Conservation (phyloP, 108 stramenopile species). For the Parietichytrium sp. region DNA sequence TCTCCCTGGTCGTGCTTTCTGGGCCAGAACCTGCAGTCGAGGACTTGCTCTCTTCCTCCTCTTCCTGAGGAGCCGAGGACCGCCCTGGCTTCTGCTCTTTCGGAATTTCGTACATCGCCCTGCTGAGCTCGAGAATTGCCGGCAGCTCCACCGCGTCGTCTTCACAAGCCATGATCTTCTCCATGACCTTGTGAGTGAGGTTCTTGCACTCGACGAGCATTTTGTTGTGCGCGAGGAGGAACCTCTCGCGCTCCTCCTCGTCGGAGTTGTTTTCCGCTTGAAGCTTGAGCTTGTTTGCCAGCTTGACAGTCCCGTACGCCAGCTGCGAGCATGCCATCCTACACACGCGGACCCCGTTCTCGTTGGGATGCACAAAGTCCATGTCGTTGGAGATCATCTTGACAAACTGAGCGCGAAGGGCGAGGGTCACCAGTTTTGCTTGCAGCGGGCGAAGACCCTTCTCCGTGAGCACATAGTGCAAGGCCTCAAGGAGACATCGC, state of each 20-base stretch:
- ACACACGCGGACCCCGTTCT: constrained; percentile 43
- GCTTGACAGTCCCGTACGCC: constrained; percentile 21
- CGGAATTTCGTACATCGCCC: neutral
- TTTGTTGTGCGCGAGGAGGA: neutral
- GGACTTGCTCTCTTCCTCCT: no score
- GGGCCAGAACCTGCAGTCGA: neutral
- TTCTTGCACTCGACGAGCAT: constrained; percentile 37
- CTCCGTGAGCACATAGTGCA: constrained; percentile 34
- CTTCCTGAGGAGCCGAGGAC: neutral
- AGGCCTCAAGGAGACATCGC: constrained; percentile 38
- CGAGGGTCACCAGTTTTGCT: constrained; percentile 36
- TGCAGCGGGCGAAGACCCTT: constrained; percentile 12
- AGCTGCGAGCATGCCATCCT: constrained; percentile 39
- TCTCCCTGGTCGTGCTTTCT: neutral
- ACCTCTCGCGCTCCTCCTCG: neutral
- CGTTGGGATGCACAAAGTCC: constrained; percentile 19
- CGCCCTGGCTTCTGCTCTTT: neutral
- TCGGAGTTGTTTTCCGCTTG: neutral
- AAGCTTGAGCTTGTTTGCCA: neutral
- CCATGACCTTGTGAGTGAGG: neutral
- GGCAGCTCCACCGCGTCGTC: constrained; percentile 34
- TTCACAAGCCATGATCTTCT: constrained; percentile 33
- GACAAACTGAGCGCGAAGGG: constrained; percentile 41
- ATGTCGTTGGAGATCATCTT: constrained; percentile 47
- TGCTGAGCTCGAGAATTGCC: constrained; percentile 28